Conservation (phyloP, 1,139 yeast genomes). For the Candida sanyaensis region DNA sequence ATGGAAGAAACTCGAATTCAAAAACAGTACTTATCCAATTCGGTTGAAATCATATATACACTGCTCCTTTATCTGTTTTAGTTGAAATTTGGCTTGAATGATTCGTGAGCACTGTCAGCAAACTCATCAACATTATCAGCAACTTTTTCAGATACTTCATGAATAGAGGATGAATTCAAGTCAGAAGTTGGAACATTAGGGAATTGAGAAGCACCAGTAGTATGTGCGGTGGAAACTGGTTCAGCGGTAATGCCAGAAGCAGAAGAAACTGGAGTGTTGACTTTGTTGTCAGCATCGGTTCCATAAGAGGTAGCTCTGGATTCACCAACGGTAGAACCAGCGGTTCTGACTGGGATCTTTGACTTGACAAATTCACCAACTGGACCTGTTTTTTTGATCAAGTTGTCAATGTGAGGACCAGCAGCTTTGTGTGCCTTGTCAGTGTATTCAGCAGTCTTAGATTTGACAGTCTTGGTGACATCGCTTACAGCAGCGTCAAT, state of each 20-base stretch:
- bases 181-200: slow-evolving; percentile 52
- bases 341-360: slow-evolving; percentile 69
- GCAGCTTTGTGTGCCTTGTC: slow-evolving; percentile 58
- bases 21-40: background rate
- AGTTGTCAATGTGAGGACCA: slow-evolving; percentile 42
- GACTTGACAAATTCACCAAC: slow-evolving; percentile 58
- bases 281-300: slow-evolving; percentile 22
- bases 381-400: slow-evolving; percentile 65
- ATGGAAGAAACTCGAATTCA: background rate
- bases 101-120: slow-evolving; percentile 12
- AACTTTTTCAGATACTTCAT: slow-evolving; percentile 25
- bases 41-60: no score
- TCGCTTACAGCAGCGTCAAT: slow-evolving; percentile 74
- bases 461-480: slow-evolving; percentile 56
- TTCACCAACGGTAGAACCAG: slow-evolving; percentile 66
- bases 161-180: slow-evolving; percentile 22
- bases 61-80: background rate
- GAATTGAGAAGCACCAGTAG: slow-evolving; percentile 44
- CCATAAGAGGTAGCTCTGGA: slow-evolving; percentile 33
- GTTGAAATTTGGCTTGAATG: slow-evolving; percentile 4
- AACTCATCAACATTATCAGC: slow-evolving; percentile 10
- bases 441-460: slow-evolving; percentile 54
- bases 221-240: slow-evolving; percentile 19
- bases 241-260: slow-evolving; percentile 22
- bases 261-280: slow-evolving; percentile 20